phyloP scores from a whole-genome alignment of 148 eudicot species.

The Spergularia marina region DNA sequence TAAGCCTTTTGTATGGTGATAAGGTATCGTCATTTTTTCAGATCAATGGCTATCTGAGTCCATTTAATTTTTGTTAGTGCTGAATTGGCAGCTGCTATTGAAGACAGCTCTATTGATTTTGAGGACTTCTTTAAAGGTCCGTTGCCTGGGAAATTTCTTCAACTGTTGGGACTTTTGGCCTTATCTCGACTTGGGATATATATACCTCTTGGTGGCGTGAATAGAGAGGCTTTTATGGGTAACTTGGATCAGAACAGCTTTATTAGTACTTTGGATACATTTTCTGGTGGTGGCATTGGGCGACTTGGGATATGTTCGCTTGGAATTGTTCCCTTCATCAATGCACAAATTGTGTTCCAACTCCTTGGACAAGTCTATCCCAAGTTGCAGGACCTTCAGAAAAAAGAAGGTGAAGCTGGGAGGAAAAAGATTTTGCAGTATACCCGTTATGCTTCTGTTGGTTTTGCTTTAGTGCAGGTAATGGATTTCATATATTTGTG shows the following conservation, averaged over 20 bases:
- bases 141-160: slow-evolving; percentile 94
- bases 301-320: slow-evolving; percentile 98
- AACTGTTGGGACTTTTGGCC: slow-evolving; percentile 83
- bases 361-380: slow-evolving; percentile 96
- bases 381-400: slow-evolving; percentile 96
- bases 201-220: slow-evolving; percentile 97
- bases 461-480: slow-evolving; percentile 98
- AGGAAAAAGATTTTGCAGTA: slow-evolving; percentile 93
- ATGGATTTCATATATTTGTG: slow-evolving; percentile 8
- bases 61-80: slow-evolving; percentile 41
- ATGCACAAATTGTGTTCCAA: slow-evolving; percentile 97
- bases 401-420: slow-evolving; percentile 98
- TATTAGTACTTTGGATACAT: slow-evolving; percentile 88
- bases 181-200: slow-evolving; percentile 95
- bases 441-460: slow-evolving; percentile 98
- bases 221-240: slow-evolving; percentile 89
- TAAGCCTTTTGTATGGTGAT: slow-evolving; percentile 4
- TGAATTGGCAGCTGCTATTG: slow-evolving; percentile 89
- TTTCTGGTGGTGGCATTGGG: slow-evolving; percentile 99
- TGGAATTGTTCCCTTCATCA: slow-evolving; percentile 97
- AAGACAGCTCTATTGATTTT: slow-evolving; percentile 91
- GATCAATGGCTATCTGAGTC: slow-evolving; percentile 24
- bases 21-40: background rate
- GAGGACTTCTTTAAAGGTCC: slow-evolving; percentile 99
- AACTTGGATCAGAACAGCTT: slow-evolving; percentile 91